Evolutionary conservation across 345 rosid genomes (phyloP).

Genomic region (Populus ilicifolia): DNA sequence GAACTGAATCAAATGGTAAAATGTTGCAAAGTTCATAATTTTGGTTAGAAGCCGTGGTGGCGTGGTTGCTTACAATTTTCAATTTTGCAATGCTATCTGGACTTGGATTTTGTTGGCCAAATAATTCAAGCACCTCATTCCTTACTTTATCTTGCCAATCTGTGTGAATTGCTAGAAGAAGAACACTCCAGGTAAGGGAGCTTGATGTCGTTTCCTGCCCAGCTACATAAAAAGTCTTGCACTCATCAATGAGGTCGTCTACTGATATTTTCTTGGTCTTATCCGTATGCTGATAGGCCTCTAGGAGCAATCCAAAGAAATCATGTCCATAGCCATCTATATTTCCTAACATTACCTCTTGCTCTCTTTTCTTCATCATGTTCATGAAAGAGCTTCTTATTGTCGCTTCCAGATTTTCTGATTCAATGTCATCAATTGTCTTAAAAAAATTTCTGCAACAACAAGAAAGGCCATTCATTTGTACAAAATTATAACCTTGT

Average conservation of each 20-base stretch:
- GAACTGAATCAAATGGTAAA: neutral
- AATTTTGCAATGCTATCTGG: constrained; percentile 30
- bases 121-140: constrained; percentile 30
- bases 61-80: constrained; percentile 30
- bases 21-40: neutral
- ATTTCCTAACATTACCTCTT: neutral
- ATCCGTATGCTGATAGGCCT: constrained; percentile 22
- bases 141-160: constrained; percentile 50
- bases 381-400: constrained; percentile 6
- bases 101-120: constrained; percentile 30
- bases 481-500: neutral
- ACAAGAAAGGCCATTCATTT: neutral
- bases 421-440: constrained; percentile 27
- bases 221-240: constrained; percentile 38
- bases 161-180: constrained; percentile 32
- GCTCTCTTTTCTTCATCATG: constrained; percentile 29
- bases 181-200: constrained; percentile 22
- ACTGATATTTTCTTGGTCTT: constrained; percentile 21
- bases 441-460: constrained; percentile 24
- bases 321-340: constrained; percentile 18
- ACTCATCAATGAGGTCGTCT: constrained; percentile 37
- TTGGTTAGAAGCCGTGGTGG: neutral
- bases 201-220: constrained; percentile 29
- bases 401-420: constrained; percentile 11
- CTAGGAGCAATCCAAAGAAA: constrained; percentile 29